These are phyloP conservation scores for Fusarium chuoi DNA, from an alignment of 2,329 filamentous ascomycete species.

Conservation along the genomic window DNA sequence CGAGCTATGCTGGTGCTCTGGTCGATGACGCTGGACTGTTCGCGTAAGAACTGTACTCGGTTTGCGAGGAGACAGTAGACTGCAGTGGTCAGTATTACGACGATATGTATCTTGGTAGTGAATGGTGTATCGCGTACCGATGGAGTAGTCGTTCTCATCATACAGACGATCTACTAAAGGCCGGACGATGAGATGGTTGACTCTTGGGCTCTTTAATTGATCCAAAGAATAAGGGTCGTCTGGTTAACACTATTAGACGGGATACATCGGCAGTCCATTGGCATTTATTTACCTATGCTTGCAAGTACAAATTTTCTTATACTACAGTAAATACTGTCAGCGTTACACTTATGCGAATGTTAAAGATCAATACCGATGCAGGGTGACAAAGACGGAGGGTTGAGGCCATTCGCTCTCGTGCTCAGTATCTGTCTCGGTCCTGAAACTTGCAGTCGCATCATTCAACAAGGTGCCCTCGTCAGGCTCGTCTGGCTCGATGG, in stretches of 20 bases:
- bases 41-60: constrained; percentile 72
- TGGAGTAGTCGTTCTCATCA: background rate
- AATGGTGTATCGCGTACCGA: background rate
- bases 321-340: too few relatives aligned
- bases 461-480: background rate
- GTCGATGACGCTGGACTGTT: constrained; percentile 71
- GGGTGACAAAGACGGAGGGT: background rate
- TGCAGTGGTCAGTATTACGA: background rate
- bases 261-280: too few relatives aligned
- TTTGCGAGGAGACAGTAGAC: constrained; percentile 80
- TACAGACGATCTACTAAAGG: constrained; percentile 1
- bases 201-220: constrained; percentile 2
- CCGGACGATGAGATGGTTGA: constrained; percentile 10
- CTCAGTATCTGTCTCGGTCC: background rate
- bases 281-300: background rate
- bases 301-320: constrained; percentile 9
- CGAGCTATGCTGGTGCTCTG: constrained; percentile 75
- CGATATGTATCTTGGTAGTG: background rate
- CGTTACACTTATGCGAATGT: too few relatives aligned
- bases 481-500: background rate
- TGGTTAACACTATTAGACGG: too few relatives aligned
- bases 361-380: background rate
- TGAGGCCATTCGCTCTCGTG: background rate
- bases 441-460: background rate
- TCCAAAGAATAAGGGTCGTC: constrained; percentile 10